Evolutionary conservation across 176 grass and related monocot species (phyloP).

Genomic region (Alopecurus myosuroides): DNA sequence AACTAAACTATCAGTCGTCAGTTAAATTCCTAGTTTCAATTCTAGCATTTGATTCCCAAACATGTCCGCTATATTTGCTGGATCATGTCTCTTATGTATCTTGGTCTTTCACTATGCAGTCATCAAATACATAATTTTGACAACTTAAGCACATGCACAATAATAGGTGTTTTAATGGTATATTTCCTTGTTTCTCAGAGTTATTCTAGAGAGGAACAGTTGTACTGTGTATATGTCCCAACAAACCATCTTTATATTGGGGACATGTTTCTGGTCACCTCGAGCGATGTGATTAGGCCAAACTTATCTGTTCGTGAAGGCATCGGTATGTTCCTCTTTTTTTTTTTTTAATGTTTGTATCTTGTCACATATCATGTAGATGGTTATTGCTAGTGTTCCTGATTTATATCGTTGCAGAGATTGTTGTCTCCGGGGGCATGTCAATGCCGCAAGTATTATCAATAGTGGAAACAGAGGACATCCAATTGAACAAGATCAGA

Average conservation of each 20-base stretch:
- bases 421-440: constrained; percentile 67
- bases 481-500: constrained; percentile 34
- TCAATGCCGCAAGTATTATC: constrained; percentile 58
- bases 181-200: constrained; percentile 23
- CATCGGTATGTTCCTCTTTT: constrained; percentile 41
- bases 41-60: background rate
- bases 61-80: background rate
- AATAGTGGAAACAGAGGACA: constrained; percentile 32
- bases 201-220: constrained; percentile 65
- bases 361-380: background rate
- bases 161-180: background rate
- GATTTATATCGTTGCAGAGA: constrained; percentile 31
- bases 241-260: constrained; percentile 79
- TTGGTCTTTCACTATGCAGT: background rate
- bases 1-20: background rate
- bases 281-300: constrained; percentile 57
- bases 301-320: constrained; percentile 72
- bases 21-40: background rate
- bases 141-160: background rate
- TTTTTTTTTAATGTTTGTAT: background rate
- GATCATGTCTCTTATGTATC: background rate
- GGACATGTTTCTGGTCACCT: constrained; percentile 59
- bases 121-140: background rate
- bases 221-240: constrained; percentile 64
- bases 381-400: background rate